phyloP scores from a whole-genome alignment of 2,329 filamentous ascomycete genomes.

The Cordyceps cicadae region DNA sequence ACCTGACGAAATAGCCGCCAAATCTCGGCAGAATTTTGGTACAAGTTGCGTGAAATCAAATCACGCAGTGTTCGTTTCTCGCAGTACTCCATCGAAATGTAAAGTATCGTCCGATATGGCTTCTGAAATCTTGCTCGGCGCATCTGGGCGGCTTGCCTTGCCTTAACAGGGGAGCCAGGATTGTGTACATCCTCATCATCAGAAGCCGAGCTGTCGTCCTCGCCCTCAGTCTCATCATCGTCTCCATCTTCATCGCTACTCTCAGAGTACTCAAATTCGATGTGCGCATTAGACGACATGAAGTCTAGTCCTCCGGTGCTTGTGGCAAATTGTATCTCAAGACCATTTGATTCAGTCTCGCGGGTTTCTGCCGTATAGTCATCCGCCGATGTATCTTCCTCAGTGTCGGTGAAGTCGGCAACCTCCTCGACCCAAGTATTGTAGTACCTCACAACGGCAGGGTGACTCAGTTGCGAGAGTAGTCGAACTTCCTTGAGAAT shows the following conservation, averaged over 20 bases:
- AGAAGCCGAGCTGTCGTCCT: conserved; percentile 29
- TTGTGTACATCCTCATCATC: conserved; percentile 25
- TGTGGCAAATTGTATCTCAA: conserved; percentile 52
- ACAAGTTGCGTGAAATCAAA: conserved; percentile 68
- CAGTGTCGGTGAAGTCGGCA: conserved; percentile 43
- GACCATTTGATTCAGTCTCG: conserved; percentile 31
- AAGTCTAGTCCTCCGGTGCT: conserved; percentile 84
- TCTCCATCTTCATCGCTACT: conserved; percentile 36
- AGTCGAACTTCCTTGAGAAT: conserved; percentile 79
- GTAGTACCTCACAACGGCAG: conserved; percentile 79
- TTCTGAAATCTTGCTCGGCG: conserved; percentile 35
- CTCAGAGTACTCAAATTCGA: conserved; percentile 68
- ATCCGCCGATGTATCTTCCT: conserved; percentile 49
- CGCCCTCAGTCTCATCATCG: conserved; percentile 37
- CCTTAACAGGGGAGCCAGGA: conserved; percentile 24
- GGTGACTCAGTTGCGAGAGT: conserved; percentile 87
- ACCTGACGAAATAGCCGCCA: conserved; percentile 92
- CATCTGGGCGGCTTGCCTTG: conserved; percentile 21
- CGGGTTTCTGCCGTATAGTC: conserved; percentile 30
- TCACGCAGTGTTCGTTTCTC: conserved; percentile 88
- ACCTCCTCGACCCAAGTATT: conserved; percentile 87
- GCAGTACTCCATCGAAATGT: conserved; percentile 99
- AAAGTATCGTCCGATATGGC: conserved; percentile 65
- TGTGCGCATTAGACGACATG: conserved; percentile 75
- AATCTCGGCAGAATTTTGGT: conserved; percentile 65